A percentile compares a stretch with the other conserved stretches of the same genome.
These are phyloP conservation scores for Avena insularis DNA, from an alignment of 176 grass and related monocot genomes.

Conservation along the genomic window DNA sequence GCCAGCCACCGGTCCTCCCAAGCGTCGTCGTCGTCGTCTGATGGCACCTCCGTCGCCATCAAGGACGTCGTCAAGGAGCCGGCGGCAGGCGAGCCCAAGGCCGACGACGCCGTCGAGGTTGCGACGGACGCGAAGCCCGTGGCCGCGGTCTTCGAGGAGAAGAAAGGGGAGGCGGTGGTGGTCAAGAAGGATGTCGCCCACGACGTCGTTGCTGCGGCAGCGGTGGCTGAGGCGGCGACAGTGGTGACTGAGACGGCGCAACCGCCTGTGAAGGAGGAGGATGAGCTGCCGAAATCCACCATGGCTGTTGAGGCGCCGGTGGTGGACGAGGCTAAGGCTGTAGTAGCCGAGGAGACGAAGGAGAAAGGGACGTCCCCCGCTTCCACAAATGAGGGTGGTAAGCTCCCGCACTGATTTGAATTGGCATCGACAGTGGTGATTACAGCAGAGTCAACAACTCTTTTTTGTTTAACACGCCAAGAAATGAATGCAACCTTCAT, in stretches of 20 bases:
- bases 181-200: constrained; percentile 11
- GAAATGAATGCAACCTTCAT: no score
- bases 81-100: not conserved
- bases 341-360: not conserved
- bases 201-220: not conserved
- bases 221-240: not conserved
- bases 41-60: not conserved
- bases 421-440: not conserved
- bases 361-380: not conserved
- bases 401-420: not conserved
- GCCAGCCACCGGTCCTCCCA: constrained; percentile 21
- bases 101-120: not conserved
- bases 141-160: not conserved
- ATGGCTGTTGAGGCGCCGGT: constrained; percentile 24
- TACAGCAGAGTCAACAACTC: not conserved
- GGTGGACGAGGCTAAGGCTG: not conserved
- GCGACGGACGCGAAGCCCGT: not conserved
- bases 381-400: constrained; percentile 23
- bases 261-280: constrained; percentile 22
- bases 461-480: not conserved
- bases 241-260: not conserved
- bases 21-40: not conserved
- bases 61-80: constrained; percentile 24
- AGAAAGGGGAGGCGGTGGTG: not conserved
- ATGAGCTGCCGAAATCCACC: constrained; percentile 38